Conservation (phyloP, 1,139 yeast genomes). For the Diutina pseudorugosa region DNA sequence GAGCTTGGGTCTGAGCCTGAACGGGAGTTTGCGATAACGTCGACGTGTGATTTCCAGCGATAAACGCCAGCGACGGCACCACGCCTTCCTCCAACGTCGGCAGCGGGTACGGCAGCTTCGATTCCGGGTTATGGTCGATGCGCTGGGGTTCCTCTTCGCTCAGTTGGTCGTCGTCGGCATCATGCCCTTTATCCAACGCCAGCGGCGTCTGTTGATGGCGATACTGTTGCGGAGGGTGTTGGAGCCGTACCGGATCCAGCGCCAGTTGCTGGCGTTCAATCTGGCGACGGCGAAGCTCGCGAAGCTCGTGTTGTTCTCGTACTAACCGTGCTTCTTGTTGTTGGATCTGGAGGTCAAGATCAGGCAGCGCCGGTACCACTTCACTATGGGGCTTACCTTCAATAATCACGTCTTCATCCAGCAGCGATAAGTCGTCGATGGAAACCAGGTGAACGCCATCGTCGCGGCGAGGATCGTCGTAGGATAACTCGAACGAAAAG, state of each 20-base stretch:
- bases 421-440: background rate
- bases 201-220: background rate
- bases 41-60: background rate
- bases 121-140: background rate
- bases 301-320: too few relatives aligned
- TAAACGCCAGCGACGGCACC: background rate
- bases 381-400: background rate
- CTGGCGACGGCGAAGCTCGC: background rate
- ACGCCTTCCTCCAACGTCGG: slow-evolving; percentile 1
- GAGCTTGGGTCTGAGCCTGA: background rate
- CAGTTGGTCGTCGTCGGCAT: background rate
- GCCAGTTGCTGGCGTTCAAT: background rate
- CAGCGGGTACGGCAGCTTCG: background rate
- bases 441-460: background rate
- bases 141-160: background rate
- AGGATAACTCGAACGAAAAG: slow-evolving; percentile 29
- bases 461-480: slow-evolving; percentile 16
- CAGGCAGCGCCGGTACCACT: background rate
- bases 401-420: background rate
- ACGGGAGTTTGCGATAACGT: too few relatives aligned
- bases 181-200: background rate
- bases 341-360: background rate
- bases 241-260: background rate
- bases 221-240: slow-evolving; percentile 1
- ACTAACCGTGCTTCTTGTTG: background rate